Percentiles rank a stretch among this genome's conserved stretches.
phyloP scores from a whole-genome alignment of 352 stramenopile species.

The Aphanomyces euteiches region DNA sequence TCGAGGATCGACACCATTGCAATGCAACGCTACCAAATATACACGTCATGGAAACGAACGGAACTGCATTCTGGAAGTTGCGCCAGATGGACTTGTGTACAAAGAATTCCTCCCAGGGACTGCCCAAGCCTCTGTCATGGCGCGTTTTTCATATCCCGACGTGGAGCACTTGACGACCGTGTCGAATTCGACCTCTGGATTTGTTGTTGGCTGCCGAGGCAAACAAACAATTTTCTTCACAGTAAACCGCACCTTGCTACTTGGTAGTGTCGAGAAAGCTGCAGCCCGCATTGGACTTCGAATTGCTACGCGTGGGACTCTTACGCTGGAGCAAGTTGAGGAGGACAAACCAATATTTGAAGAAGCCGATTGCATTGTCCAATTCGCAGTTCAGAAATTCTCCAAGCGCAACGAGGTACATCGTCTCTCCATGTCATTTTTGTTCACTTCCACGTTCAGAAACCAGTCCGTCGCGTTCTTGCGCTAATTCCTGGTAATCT shows the following conservation, averaged over 20 bases:
- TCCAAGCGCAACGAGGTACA: constrained; percentile 23
- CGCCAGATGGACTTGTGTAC: constrained; percentile 54
- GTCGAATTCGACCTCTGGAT: constrained; percentile 51
- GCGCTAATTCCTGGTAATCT: constrained; percentile 68
- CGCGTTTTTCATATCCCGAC: constrained; percentile 76
- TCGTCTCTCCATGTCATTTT: neutral
- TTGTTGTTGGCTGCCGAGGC: constrained; percentile 63
- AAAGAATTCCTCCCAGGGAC: constrained; percentile 1
- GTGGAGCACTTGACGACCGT: constrained; percentile 69
- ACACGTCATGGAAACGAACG: constrained; percentile 40
- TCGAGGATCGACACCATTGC: constrained; percentile 40
- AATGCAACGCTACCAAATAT: constrained; percentile 56
- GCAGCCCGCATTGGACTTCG: constrained; percentile 49
- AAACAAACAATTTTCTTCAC: constrained; percentile 71
- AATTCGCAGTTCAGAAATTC: constrained; percentile 64
- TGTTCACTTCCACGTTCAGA: constrained; percentile 49
- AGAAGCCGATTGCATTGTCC: constrained; percentile 55
- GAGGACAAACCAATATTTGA: constrained; percentile 53
- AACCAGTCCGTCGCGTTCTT: constrained; percentile 47
- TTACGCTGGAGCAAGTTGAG: constrained; percentile 46
- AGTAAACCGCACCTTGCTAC: constrained; percentile 49
- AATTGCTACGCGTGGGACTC: constrained; percentile 39
- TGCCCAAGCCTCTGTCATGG: constrained; percentile 36
- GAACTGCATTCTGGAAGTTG: constrained; percentile 53
- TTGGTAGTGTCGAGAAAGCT: constrained; percentile 51